Evolutionary conservation across 148 eudicot species (phyloP).

Genomic region (Fagopyrum esculentum): DNA sequence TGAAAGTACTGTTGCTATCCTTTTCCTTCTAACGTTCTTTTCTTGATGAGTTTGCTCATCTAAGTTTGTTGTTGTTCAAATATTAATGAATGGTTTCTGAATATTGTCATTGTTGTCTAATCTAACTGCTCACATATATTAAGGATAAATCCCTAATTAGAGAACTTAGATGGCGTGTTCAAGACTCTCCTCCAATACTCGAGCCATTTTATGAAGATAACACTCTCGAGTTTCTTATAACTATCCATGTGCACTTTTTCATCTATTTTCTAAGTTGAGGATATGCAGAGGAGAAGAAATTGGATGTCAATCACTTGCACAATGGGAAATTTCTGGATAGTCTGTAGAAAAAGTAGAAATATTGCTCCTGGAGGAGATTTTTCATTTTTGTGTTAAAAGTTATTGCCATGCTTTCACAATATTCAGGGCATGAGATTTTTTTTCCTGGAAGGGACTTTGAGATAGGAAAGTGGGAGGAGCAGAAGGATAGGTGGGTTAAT

Average conservation of each 20-base stretch:
- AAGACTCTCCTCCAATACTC: not conserved
- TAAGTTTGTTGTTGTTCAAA: not conserved
- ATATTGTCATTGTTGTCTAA: not conserved
- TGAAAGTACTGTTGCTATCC: constrained; percentile 43
- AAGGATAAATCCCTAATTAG: not conserved
- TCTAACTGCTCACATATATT: not conserved
- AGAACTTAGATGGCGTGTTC: not conserved
- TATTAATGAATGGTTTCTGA: not conserved
- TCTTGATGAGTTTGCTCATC: not conserved
- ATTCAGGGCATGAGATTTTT: not conserved
- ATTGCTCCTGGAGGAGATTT: not conserved
- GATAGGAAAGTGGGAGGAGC: not conserved
- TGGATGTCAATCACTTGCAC: not conserved
- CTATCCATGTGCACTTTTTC: not conserved
- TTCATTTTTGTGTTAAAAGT: not conserved
- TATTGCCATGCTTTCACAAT: not conserved
- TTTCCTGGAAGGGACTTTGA: not conserved
- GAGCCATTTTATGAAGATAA: not conserved
- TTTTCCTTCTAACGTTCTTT: constrained; percentile 5
- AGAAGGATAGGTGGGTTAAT: not conserved
- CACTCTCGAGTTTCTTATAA: not conserved
- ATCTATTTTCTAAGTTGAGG: constrained; percentile 1
- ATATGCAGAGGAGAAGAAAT: not conserved
- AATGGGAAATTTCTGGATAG: not conserved
- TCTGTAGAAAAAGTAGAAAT: not conserved